Percentiles rank a stretch among this genome's conserved stretches.
These are phyloP conservation scores for Penicillium silybi DNA, from an alignment of 495 filamentous ascomycete species.

Conservation along the genomic window DNA sequence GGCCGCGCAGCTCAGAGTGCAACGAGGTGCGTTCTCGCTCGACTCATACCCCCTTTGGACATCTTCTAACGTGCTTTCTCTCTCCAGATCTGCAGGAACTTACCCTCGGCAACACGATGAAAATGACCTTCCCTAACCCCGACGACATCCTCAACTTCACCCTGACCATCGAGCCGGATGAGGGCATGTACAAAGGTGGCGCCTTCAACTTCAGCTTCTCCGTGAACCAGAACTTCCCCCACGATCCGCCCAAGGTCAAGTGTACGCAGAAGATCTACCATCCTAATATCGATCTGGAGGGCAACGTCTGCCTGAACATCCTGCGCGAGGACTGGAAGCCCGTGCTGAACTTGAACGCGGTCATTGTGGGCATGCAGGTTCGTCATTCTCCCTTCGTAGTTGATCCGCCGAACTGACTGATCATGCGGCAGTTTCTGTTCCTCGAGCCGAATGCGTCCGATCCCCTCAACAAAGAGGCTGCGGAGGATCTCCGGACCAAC, in stretches of 20 bases:
- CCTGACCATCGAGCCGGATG: slow-evolving; percentile 90
- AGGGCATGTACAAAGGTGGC: slow-evolving; percentile 95
- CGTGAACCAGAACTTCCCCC: slow-evolving; percentile 93
- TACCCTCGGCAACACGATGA: slow-evolving; percentile 86
- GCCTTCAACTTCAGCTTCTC: slow-evolving; percentile 84
- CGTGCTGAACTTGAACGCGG: slow-evolving; percentile 91
- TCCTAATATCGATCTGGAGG: slow-evolving; percentile 96
- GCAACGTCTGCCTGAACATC: slow-evolving; percentile 97
- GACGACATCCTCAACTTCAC: slow-evolving; percentile 97
- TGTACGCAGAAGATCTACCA: slow-evolving; percentile 99
- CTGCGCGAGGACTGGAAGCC: slow-evolving; percentile 98
- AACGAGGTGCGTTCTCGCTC: slow-evolving; percentile 65
- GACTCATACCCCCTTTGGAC: background rate
- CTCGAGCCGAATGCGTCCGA: slow-evolving; percentile 95
- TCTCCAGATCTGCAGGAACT: slow-evolving; percentile 83
- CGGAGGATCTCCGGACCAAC: slow-evolving; percentile 81
- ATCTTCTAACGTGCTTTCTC: background rate
- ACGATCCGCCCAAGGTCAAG: slow-evolving; percentile 97
- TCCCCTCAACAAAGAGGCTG: slow-evolving; percentile 97
- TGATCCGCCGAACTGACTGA: background rate
- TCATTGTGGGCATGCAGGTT: slow-evolving; percentile 91
- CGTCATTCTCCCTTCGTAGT: slow-evolving; percentile 8
- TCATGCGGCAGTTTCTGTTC: slow-evolving; percentile 72
- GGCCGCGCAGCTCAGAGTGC: slow-evolving; percentile 88
- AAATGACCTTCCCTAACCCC: slow-evolving; percentile 85